These are phyloP conservation scores for Cicer pinnatifidum DNA, from an alignment of 306 rosid genomes.

Conservation along the genomic window DNA sequence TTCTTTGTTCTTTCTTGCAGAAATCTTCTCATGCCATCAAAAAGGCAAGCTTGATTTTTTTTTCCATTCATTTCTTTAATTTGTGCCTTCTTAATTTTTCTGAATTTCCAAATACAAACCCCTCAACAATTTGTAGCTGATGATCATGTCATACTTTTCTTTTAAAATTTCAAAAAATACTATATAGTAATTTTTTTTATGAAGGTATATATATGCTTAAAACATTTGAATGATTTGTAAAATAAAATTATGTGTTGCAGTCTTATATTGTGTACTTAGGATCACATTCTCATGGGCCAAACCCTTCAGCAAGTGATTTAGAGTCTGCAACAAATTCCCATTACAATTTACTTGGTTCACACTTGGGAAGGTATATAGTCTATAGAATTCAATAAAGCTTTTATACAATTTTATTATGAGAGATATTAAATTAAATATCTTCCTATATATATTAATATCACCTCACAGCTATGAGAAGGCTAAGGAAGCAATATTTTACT, in stretches of 20 bases:
- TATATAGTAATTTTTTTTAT: not conserved
- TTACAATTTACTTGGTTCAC: slow-evolving; percentile 49
- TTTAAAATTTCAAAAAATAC: not conserved
- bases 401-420: not conserved
- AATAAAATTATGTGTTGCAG: slow-evolving; percentile 43
- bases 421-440: slow-evolving; percentile 10
- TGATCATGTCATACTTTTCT: not conserved
- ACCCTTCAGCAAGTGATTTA: slow-evolving; percentile 50
- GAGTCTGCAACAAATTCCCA: slow-evolving; percentile 47
- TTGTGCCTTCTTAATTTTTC: too few relatives aligned
- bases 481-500: slow-evolving; percentile 54
- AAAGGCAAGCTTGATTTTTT: slow-evolving; percentile 24
- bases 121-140: too few relatives aligned
- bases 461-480: slow-evolving; percentile 55
- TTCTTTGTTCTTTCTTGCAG: slow-evolving; percentile 30
- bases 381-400: slow-evolving; percentile 3
- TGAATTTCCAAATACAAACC: too few relatives aligned
- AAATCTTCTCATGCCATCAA: slow-evolving; percentile 43
- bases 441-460: not conserved
- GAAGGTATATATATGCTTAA: not conserved
- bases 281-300: slow-evolving; percentile 59
- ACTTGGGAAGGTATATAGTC: slow-evolving; percentile 55
- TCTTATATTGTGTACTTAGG: slow-evolving; percentile 66
- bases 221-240: not conserved
- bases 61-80: not conserved